Conservation (phyloP, 108 stramenopile genomes). For the Discostella stelligeroides region DNA sequence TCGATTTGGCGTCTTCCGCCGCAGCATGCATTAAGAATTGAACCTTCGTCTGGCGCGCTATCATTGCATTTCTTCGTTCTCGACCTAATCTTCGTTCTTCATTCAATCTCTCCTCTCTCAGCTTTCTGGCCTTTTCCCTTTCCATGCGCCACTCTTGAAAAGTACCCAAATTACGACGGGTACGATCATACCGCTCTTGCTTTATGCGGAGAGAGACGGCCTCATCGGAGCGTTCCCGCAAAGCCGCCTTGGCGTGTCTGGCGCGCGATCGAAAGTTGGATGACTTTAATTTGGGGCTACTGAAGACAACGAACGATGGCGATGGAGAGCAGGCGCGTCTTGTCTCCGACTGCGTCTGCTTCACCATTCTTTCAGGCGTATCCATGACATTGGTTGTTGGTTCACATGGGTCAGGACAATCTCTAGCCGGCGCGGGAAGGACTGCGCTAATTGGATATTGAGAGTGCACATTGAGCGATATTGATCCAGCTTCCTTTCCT, state of each 20-base stretch:
- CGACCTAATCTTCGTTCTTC: conserved; percentile 22
- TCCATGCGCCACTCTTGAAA: conserved; percentile 34
- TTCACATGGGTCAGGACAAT: not conserved
- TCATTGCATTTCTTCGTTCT: conserved; percentile 15
- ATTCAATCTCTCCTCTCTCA: conserved; percentile 22
- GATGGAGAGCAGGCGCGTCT: not conserved
- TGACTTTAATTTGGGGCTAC: conserved; percentile 22
- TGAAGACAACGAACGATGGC: conserved; percentile 31
- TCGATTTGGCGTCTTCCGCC: conserved; percentile 37
- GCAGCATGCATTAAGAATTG: conserved; percentile 31
- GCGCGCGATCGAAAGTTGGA: conserved; percentile 42
- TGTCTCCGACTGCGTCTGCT: not conserved
- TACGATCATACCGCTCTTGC: conserved; percentile 23
- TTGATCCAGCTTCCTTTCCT: conserved; percentile 2
- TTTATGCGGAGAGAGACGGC: conserved; percentile 6
- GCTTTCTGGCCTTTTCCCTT: conserved; percentile 26
- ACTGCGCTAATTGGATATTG: too few relatives aligned
- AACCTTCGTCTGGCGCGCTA: conserved; percentile 20
- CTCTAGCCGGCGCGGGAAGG: not conserved
- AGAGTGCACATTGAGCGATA: too few relatives aligned
- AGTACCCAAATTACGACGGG: conserved; percentile 24
- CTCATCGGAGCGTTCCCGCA: conserved; percentile 28
- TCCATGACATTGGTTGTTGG: not conserved
- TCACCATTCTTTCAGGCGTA: not conserved
- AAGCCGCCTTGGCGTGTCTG: conserved; percentile 30